Evolutionary conservation across 495 filamentous ascomycete species (phyloP), one percentile per base, ranked within the genome.

Genomic region (Recurvomyces mirabilis): DNA sequence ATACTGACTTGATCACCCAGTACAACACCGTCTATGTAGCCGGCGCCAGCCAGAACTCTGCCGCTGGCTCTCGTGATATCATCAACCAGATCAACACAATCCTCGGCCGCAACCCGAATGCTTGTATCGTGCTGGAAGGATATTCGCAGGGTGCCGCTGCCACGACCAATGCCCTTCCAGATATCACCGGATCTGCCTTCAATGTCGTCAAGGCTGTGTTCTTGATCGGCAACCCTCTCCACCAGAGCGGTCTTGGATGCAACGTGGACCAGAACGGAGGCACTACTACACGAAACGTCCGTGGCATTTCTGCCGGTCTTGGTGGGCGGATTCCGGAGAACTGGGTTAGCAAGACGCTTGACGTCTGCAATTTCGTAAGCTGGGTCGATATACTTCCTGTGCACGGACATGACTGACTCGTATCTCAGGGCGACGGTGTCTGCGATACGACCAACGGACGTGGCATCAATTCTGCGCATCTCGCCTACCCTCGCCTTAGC

Each of bases 111-210:
- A 15, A 36, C 21, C 35, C 48, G n/a, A 28, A 38, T 5, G 26
- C 7, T 7, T 51, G 48, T 34, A 40, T 51, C 48, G 25, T 51
- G 20, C 23, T 51, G 9, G 31, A 51, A 37, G 48, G 48, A 7
- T 51, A 51, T 43, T 51, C 48, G 10, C 48, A 51, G 36, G 48
- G 48, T 13, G 48, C 48, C 14, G 43, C 48, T n/a, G 48, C 48
- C 20, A 51, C 48, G 3, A 19, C 24, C 20, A 48, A 48, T 26
- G 48, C 48, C 12, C 19, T 51, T 14, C 5, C 17, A 3, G n/a
- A 48, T 4, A 34, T 51, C 21, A 33, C 48, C 10, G 33, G 33
- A 9, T 9, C 33, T 15, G 37, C 19, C 19, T 46, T 51, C 43
- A 22, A 47, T 20, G 48, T 43, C 24, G 43, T 51, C 5, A 38